phyloP scores from a whole-genome alignment of 768 basidiomycete species.

The Russula brevipes region DNA sequence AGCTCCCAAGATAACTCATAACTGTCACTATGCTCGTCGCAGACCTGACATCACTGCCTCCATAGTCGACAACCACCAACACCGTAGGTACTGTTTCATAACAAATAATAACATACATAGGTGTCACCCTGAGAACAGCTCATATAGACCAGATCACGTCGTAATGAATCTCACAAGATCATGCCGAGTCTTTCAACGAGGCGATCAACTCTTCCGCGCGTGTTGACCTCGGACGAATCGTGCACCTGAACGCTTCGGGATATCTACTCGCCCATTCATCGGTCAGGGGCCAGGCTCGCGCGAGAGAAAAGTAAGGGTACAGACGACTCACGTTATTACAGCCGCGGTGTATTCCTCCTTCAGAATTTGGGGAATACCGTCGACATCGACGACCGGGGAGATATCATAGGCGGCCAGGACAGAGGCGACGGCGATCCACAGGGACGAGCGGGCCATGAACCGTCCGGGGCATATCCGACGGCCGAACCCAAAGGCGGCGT shows the following conservation, averaged over 20 bases:
- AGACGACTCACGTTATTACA: conserved; percentile 17
- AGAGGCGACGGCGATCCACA: conserved; percentile 18
- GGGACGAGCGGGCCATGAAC: conserved; percentile 18
- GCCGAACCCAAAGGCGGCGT: conserved; percentile 20
- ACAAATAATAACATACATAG: neutral
- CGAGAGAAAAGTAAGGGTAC: neutral
- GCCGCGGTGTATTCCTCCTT: conserved; percentile 12
- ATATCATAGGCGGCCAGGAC: conserved; percentile 18
- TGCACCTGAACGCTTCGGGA: conserved; percentile 27
- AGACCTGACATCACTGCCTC: no score
- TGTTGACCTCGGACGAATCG: conserved; percentile 25
- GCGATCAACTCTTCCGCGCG: conserved; percentile 20
- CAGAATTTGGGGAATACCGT: conserved; percentile 3
- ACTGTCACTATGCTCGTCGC: no score
- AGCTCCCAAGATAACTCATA: no score
- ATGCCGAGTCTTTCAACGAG: neutral
- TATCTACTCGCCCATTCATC: conserved; percentile 6
- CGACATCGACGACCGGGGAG: neutral
- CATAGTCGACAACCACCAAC: no score
- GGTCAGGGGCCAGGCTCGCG: neutral
- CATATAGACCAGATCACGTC: neutral
- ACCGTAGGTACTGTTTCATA: no score
- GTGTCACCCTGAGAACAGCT: neutral
- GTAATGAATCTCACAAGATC: neutral
- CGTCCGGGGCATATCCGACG: conserved; percentile 21